These are phyloP conservation scores for Penicillium sp. DNA, from an alignment of 2,329 filamentous ascomycete species.

Conservation along the genomic window DNA sequence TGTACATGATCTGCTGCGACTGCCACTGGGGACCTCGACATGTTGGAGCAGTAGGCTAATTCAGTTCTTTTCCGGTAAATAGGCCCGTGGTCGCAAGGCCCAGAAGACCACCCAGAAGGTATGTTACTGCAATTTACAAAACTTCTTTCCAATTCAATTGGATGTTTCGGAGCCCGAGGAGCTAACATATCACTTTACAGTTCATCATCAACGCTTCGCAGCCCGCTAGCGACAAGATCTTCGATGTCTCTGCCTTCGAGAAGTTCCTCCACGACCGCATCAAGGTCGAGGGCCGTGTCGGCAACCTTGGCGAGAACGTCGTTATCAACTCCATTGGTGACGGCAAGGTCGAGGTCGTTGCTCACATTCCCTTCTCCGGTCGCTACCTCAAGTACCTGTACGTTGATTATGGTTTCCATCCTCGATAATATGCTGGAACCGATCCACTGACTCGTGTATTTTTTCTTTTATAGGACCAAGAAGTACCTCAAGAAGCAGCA, in stretches of 20 bases:
- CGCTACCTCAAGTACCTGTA: slow-evolving; percentile 99
- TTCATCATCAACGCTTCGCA: slow-evolving; percentile 99
- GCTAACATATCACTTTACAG: slow-evolving; percentile 47
- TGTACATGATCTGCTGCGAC: slow-evolving; percentile 5
- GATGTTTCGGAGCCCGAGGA: neutral
- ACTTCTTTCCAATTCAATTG: neutral
- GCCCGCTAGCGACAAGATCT: slow-evolving; percentile 99
- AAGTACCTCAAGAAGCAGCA: slow-evolving; percentile 99
- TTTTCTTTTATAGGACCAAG: slow-evolving; percentile 72
- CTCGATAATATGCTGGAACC: neutral
- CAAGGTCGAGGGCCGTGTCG: slow-evolving; percentile 96
- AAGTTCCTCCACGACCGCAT: slow-evolving; percentile 99
- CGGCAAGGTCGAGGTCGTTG: slow-evolving; percentile 96
- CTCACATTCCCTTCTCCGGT: slow-evolving; percentile 97
- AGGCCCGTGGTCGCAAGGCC: slow-evolving; percentile 49
- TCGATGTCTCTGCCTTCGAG: slow-evolving; percentile 97
- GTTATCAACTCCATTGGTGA: slow-evolving; percentile 88
- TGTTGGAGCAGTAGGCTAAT: slow-evolving; percentile 92
- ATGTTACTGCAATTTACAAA: slow-evolving; percentile 18
- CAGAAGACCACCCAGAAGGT: slow-evolving; percentile 54
- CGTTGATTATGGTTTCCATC: slow-evolving; percentile 40
- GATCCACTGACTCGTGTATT: slow-evolving; percentile 9
- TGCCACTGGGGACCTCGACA: slow-evolving; percentile 28
- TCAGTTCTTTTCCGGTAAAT: slow-evolving; percentile 51
- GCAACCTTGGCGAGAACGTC: slow-evolving; percentile 94